Base-by-base conservation (phyloP, 257 asterid genomes). In the Henckelia pumila region DNA sequence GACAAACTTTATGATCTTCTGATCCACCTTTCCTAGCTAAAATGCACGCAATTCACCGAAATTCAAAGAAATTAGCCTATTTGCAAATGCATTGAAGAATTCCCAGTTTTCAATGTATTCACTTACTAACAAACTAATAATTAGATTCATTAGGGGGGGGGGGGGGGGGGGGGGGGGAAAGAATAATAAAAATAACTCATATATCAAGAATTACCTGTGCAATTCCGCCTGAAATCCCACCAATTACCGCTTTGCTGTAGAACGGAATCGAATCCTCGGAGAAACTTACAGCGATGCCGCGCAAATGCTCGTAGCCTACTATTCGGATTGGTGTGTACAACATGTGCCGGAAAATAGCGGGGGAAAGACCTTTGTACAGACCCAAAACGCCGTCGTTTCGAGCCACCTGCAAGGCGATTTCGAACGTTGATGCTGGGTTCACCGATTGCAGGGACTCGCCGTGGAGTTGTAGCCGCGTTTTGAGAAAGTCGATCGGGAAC, bases 381-480 rank as follows among this genome's bases (percentile, higher is more conserved):
- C 96, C 95, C 10, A 62, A 73, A 70, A 79, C 53, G 74, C 95
- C 91, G 75, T 89, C 90, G 78, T 76, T 83, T 5, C 80, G 74
- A 10, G 74, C 79, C 62, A 87, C 73, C 5, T 81, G 78, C 26
- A 77, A 24, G 10, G 84, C 89, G 28, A 85, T 62, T 59, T 82
- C 78, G 73, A 74, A 58, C 40, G 88, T 80, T 30, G 88, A 78
- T 26, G 77, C 78, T 22, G 80, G 77, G 65, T 75, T 76, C 44
- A 35, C 73, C 2, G 81, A 68, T 56, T 68, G 69, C 26, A 30
- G 70, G 28, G 91, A 82, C 79, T 81, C 89, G 6, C 92, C 91
- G 76, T 82, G 89, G 32, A 91, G 94, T 76, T 92, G 98, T 73
- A 92, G 90, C 60, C 84, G 86, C 35, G 95, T 89, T 71, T 92